A percentile compares a stretch with the other conserved stretches of the same genome.
Evolutionary conservation across 495 filamentous ascomycete species (phyloP).

Genomic region (Xylaria castorea): DNA sequence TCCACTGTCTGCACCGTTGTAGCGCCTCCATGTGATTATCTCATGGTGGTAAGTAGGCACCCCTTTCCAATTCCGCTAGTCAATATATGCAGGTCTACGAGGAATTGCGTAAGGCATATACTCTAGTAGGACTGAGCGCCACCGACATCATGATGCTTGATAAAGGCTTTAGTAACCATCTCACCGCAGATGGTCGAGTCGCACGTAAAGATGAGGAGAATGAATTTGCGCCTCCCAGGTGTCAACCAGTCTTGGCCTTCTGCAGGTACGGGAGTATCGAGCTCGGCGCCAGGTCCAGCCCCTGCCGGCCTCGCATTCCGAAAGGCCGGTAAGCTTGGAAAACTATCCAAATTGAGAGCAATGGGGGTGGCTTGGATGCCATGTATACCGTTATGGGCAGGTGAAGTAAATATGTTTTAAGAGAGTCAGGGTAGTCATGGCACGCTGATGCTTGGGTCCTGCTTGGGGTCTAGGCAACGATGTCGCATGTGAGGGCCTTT

Average conservation of each 20-base stretch:
- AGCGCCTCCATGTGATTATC: neutral
- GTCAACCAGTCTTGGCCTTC: slow-evolving; percentile 44
- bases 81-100: slow-evolving; percentile 14
- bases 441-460: slow-evolving; percentile 54
- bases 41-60: neutral
- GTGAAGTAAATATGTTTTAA: slow-evolving; percentile 47
- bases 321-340: slow-evolving; percentile 63
- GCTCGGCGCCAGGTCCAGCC: slow-evolving; percentile 33
- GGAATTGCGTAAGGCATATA: slow-evolving; percentile 32
- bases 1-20: neutral
- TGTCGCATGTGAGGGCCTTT: slow-evolving; percentile 53
- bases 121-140: slow-evolving; percentile 66
- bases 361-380: slow-evolving; percentile 27
- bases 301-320: slow-evolving; percentile 55
- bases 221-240: slow-evolving; percentile 53
- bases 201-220: slow-evolving; percentile 64
- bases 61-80: neutral
- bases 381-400: slow-evolving; percentile 53
- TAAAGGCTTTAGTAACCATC: neutral
- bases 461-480: slow-evolving; percentile 61
- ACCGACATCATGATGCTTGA: slow-evolving; percentile 70
- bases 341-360: slow-evolving; percentile 1
- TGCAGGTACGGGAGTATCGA: slow-evolving; percentile 57
- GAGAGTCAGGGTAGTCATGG: slow-evolving; percentile 61
- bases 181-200: neutral